Evolutionary conservation across 2,329 filamentous ascomycete genomes (phyloP), one percentile per base, ranked within the genome.

Genomic region (Thielaviopsis ethacetica): DNA sequence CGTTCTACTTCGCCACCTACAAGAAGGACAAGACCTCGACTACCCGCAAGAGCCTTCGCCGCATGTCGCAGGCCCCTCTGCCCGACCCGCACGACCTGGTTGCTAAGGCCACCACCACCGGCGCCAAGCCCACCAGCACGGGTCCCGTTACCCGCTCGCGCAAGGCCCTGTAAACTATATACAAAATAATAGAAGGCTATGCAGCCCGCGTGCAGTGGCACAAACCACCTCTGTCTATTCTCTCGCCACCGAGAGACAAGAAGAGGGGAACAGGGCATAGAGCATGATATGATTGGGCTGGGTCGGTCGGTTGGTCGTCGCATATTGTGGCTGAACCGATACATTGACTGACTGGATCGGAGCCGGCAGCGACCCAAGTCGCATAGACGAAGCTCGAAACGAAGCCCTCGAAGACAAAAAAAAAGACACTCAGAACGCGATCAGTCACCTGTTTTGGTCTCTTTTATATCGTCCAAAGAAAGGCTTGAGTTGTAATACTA

Each of bases 1-100:
- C 86, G 56, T 98, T 98, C 84, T 98, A 97, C 81, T 80, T 95
- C 66, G 90, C 90, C 65, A 98, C 91, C 62, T 98, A 98, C 78
- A 87, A 85, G 77, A 91, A 89, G 78, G 84, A 85, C 63, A 91
- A 90, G 78, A 82, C 79, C 62, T 78, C 80, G 67, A 90, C 85
- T 66, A 87, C 88, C 67, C 91, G 88, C 73, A 93, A 91, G 78
- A 79, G 80, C 47, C 77, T 85, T 63, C 80, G 81, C 62, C 78
- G 79, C 65, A 83, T 83, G 79, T 80, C 77, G 65, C 79, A 82
- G 71, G 79, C 80, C 57, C 79, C 79, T 65, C 76, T 93, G 56
- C 87, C 91, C 66, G 90, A 94, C 71, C 89, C 91, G 75, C 86
- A 88, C 70, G 80, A 84, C 68, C 50, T 63, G 30, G 58, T 59